Conservation (phyloP, 208 protist genomes). For the Leishmania turanica region DNA sequence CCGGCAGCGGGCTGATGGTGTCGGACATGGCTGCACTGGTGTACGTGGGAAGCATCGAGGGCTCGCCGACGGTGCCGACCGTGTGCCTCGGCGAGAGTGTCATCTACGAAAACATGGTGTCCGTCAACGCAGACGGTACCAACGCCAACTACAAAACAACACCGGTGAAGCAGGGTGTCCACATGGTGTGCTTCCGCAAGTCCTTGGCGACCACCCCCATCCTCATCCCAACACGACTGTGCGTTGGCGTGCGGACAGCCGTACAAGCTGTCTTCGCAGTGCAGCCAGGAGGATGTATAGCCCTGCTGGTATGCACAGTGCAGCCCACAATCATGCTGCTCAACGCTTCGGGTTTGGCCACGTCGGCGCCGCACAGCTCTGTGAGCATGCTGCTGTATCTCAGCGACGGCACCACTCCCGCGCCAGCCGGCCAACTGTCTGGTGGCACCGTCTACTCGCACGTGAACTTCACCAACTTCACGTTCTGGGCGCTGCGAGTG, state of each 20-base stretch:
- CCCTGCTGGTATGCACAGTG: conserved; percentile 41
- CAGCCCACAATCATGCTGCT: conserved; percentile 69
- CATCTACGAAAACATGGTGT: conserved; percentile 43
- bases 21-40: conserved; percentile 69
- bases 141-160: conserved; percentile 55
- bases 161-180: conserved; percentile 40
- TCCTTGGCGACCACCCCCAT: conserved; percentile 18
- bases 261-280: conserved; percentile 48
- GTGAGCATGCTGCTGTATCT: conserved; percentile 50
- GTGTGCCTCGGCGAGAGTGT: conserved; percentile 36
- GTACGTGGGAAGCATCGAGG: conserved; percentile 20
- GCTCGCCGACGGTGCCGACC: conserved; percentile 26
- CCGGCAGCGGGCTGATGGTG: conserved; percentile 45
- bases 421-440: conserved; percentile 34
- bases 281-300: conserved; percentile 52
- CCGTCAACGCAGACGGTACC: conserved; percentile 39
- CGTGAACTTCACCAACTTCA: conserved; percentile 56
- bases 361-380: conserved; percentile 46
- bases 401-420: conserved; percentile 32
- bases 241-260: conserved; percentile 44
- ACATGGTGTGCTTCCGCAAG: conserved; percentile 72
- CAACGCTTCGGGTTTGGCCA: conserved; percentile 34
- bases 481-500: conserved; percentile 55
- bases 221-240: conserved; percentile 41
- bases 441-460: conserved; percentile 44